Conservation (phyloP, 2,329 filamentous ascomycete species). For the Waltergamsia citrina region DNA sequence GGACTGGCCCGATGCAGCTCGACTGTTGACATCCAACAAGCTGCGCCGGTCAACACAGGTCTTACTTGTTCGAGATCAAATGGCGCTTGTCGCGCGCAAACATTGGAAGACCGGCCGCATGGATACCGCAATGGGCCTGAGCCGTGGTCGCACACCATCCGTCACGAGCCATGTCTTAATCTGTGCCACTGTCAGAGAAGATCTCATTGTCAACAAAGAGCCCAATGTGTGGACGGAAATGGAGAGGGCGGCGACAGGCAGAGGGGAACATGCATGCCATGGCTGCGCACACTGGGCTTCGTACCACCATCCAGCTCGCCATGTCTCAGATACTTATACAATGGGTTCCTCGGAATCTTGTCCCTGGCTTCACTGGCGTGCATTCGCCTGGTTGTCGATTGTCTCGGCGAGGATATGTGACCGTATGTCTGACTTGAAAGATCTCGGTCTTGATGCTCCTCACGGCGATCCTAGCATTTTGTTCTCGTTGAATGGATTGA, state of each 20-base stretch:
- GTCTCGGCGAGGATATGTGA: slow-evolving; percentile 16
- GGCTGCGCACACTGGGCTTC: slow-evolving; percentile 9
- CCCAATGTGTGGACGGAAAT: not conserved
- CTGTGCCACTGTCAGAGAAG: slow-evolving; percentile 22
- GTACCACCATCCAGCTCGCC: slow-evolving; percentile 12
- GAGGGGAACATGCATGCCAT: slow-evolving; percentile 12
- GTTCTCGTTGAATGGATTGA: too few species aligned
- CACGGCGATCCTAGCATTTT: not conserved
- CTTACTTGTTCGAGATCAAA: not conserved
- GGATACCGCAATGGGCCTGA: not conserved
- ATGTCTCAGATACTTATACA: slow-evolving; percentile 22
- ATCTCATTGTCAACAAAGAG: slow-evolving; percentile 11
- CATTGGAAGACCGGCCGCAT: not conserved
- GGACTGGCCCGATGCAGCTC: not conserved
- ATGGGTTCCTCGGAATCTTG: slow-evolving; percentile 2
- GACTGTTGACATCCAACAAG: too few species aligned
- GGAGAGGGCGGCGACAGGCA: slow-evolving; percentile 5
- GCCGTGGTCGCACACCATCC: slow-evolving; percentile 23
- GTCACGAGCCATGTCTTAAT: slow-evolving; percentile 19
- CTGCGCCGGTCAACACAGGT: slow-evolving; percentile 1
- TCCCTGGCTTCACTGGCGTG: not conserved
- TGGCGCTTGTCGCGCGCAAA: not conserved
- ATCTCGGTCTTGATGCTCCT: not conserved
- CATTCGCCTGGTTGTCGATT: slow-evolving; percentile 6
- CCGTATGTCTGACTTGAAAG: slow-evolving; percentile 4